phyloP scores from a whole-genome alignment of 2,329 filamentous ascomycete genomes.

The Calonectria crousiana region DNA sequence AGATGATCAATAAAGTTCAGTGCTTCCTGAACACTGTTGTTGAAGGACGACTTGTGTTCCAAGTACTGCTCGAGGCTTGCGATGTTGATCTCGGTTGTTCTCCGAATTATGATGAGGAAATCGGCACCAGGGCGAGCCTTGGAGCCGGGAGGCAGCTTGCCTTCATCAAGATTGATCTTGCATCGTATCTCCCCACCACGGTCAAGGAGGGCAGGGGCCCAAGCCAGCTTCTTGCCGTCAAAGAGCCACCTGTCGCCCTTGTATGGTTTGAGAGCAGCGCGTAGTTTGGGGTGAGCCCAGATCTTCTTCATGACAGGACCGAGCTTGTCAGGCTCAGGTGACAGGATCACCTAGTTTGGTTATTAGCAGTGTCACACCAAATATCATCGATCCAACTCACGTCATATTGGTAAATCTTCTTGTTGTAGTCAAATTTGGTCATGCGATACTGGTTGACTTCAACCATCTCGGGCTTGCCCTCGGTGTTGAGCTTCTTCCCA shows the following conservation, averaged over 20 bases:
- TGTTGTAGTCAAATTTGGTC: constrained; percentile 64
- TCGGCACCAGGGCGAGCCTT: constrained; percentile 56
- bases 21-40: constrained; percentile 78
- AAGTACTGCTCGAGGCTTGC: constrained; percentile 76
- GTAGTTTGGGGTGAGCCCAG: constrained; percentile 76
- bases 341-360: constrained; percentile 70
- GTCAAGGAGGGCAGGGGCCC: constrained; percentile 64
- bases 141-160: constrained; percentile 58
- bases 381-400: constrained; percentile 64
- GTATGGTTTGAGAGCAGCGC: constrained; percentile 63
- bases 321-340: constrained; percentile 71
- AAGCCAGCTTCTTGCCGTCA: constrained; percentile 88
- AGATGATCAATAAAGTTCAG: constrained; percentile 94
- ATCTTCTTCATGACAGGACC: constrained; percentile 78
- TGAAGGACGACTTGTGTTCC: constrained; percentile 68
- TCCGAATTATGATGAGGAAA: constrained; percentile 72
- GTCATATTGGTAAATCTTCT: constrained; percentile 85
- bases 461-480: constrained; percentile 67
- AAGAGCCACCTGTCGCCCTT: constrained; percentile 72
- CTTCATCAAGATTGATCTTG: constrained; percentile 79
- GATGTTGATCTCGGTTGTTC: constrained; percentile 78
- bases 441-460: constrained; percentile 84
- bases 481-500: constrained; percentile 63
- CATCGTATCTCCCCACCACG: constrained; percentile 66
- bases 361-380: constrained; percentile 22